A percentile compares a stretch with the other conserved stretches of the same genome.
Evolutionary conservation across 805 yeast genomes (phyloP).

Genomic region (Zygoascus flipseniorum): DNA sequence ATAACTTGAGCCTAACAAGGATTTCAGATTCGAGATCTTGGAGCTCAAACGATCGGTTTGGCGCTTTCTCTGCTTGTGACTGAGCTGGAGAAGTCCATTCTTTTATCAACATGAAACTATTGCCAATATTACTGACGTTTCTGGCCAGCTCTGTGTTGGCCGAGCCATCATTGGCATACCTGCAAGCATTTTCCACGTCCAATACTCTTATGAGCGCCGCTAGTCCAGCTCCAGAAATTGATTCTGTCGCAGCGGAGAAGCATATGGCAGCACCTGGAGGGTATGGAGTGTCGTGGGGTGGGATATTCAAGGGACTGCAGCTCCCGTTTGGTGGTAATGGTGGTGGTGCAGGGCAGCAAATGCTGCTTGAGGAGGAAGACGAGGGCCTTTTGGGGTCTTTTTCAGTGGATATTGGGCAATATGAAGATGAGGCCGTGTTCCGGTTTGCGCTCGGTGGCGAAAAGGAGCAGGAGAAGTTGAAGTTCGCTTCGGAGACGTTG

Average conservation of each 20-base stretch:
- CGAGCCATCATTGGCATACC: not conserved
- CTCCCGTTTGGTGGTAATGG: not conserved
- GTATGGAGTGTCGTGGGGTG: not conserved
- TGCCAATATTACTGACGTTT: not conserved
- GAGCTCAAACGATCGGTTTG: not conserved
- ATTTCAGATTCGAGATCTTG: not conserved
- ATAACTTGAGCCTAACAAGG: not conserved
- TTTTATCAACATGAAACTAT: not conserved
- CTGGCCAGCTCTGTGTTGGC: not conserved
- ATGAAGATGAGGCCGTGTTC: constrained; percentile 37
- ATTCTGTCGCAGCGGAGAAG: not conserved
- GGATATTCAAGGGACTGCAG: constrained; percentile 2
- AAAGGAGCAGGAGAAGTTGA: constrained; percentile 16
- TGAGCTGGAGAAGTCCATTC: not conserved
- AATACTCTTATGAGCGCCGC: not conserved
- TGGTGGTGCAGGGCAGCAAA: not conserved
- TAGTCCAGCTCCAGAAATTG: constrained; percentile 1
- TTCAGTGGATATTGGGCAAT: constrained; percentile 26
- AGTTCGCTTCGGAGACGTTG: constrained; percentile 17
- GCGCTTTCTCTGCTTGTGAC: too few species aligned
- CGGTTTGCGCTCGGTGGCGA: constrained; percentile 29
- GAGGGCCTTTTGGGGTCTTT: not conserved
- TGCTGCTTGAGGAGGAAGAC: not conserved
- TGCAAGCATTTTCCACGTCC: not conserved
- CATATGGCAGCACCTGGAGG: not conserved